Base-by-base conservation (phyloP, 2,329 filamentous ascomycete genomes). In the Calycina marina region DNA sequence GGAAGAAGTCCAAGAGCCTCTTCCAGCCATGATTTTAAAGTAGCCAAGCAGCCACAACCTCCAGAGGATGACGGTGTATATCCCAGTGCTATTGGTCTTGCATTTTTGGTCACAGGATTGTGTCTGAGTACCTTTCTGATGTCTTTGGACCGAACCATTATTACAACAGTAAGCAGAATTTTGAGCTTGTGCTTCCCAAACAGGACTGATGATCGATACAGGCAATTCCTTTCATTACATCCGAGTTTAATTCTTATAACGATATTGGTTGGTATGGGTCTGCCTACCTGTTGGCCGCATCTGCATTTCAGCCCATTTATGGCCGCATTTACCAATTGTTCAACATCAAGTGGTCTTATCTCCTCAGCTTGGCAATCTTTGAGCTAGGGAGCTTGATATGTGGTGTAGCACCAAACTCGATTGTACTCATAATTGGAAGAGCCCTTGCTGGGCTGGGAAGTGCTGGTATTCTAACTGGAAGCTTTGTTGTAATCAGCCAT, bases 401-500 rank as follows among this genome's bases (percentile, higher is more conserved):
- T 30, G 52, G 44, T n/a, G 22, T 47, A 10, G 47, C 52, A 9
- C 47, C 51, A n/a, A 49, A 36, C 18, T 48, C 47, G 9, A 42
- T 46, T 4, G 43, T 48, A 2, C 40, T 55, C 11, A 54, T 55
- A 15, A 38, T 53, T 18, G 52, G 52, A 18, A 43, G 52, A 29
- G 49, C 51, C 8, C 37, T 56, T 13, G 46, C 47, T 28, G 53
- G 51, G 20, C 17, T 53, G 11, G 51, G 53, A 1, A 41, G 43
- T 22, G 46, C 41, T 12, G 52, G 48, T 2, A 43, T 51, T 14
- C 12, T 57, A 49, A 39, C 51, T 0, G 61, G 61, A 0, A 53
- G 54, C 6, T 56, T 61, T 44, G 59, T 54, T 3, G 58, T 63
- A 16, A 56, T 62, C 32, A 55, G 50, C 0, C 57, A 51, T 31